A percentile compares a stretch with the other conserved stretches of the same genome.
phyloP scores from a whole-genome alignment of 805 yeast genomes.

The Priceomyces fermenticarens region DNA sequence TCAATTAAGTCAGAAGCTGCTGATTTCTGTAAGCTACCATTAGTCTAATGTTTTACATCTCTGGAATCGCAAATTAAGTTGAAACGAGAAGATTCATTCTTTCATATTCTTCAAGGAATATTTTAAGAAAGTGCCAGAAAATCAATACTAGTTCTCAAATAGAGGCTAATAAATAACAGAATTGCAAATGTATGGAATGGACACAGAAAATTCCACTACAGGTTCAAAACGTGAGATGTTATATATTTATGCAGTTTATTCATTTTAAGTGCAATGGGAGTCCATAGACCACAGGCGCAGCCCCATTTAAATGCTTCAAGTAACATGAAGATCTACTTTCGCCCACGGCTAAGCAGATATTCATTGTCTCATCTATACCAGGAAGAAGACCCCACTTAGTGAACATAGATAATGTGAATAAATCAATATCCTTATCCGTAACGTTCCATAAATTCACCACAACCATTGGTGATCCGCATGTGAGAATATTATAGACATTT shows the following conservation, averaged over 20 bases:
- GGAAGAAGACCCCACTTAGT: conserved; percentile 61
- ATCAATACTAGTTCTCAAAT: no score
- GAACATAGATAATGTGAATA: conserved; percentile 61
- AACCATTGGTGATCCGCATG: conserved; percentile 79
- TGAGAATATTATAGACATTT: conserved; percentile 68
- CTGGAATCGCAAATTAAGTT: no score
- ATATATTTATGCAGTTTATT: no score
- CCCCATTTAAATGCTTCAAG: conserved; percentile 77
- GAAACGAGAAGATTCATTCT: no score
- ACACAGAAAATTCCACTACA: no score
- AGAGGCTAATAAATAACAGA: no score
- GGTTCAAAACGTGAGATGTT: not conserved
- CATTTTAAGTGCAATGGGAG: conserved; percentile 51
- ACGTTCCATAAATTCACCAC: conserved; percentile 94
- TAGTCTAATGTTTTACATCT: no score
- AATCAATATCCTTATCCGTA: conserved; percentile 92
- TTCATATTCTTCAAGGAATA: no score
- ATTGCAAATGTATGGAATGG: no score
- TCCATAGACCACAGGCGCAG: conserved; percentile 91
- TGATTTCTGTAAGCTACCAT: no score
- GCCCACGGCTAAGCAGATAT: conserved; percentile 56
- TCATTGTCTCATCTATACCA: conserved; percentile 7
- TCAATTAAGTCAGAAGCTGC: no score
- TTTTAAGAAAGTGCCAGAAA: no score
- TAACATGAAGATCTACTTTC: conserved; percentile 66